Evolutionary conservation across 2,329 filamentous ascomycete species (phyloP), one percentile per base, ranked within the genome.

Genomic region (Conoideocrella luteorostrata): DNA sequence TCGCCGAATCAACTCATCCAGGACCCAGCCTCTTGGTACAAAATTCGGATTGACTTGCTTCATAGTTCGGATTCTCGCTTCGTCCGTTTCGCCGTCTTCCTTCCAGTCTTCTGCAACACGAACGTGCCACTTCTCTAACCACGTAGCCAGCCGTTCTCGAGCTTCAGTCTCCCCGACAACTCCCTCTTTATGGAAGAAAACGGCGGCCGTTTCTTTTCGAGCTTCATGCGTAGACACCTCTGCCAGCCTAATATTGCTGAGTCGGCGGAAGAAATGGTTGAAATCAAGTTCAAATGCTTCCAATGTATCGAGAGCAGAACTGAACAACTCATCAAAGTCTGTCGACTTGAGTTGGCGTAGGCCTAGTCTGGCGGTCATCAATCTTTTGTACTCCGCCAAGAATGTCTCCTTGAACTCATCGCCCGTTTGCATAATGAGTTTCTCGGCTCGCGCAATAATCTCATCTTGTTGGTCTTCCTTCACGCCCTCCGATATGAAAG

Each of bases 321-420:
- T 89, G 60, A 91, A 93, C 3, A 97, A 66, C 1, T 75, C 67
- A 18, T 94, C 77, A 54, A 96, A 95, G 61, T 96, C 91, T 0
- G 71, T 71, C 4, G 86, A 78, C 49, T 83, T 80, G 53, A 77
- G 74, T 0, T 70, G 76, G 56, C 80, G 82, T 4, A 97, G 72
- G 0, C 93, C 93, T 0, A 98, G 69, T 7, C 91, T 79, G 3
- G 75, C 71, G 0, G 81, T 79, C 87, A 98, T 95, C 7, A 95
- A 69, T 10, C 78, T 77, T 62, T 88, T 89, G 68, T 97, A 98
- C 63, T 96, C 89, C n/a, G 74, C 74, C 45, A 95, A 66, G 65
- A 97, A 97, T 0, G 90, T 81, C 3, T 81, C 74, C 60, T 89
- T 91, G 72, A 86, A 98, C 63, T 97, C 93, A 43, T 95, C 86